A percentile compares a stretch with the other conserved stretches of the same genome.
Evolutionary conservation across 306 rosid species (phyloP).

Genomic region (Lithocarpus polystachyus): DNA sequence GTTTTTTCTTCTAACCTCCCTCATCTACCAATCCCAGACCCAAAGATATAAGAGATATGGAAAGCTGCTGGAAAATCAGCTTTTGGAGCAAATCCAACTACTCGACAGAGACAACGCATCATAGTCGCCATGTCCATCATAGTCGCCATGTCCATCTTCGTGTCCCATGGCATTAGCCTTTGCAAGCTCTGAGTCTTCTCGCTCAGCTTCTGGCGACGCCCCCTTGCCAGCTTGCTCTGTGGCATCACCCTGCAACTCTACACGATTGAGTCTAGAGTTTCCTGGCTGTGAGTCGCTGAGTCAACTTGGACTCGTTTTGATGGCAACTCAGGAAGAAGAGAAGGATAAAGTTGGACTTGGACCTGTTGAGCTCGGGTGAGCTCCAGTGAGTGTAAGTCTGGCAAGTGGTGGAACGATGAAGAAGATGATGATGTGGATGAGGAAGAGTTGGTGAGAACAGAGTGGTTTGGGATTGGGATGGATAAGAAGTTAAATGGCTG

Average conservation of each 20-base stretch:
- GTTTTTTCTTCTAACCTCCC: no score
- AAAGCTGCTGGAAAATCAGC: no score
- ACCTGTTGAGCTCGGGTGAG: neutral
- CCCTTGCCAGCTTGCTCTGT: constrained; percentile 49
- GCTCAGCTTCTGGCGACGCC: constrained; percentile 64
- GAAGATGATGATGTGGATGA: neutral
- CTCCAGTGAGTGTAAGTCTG: constrained; percentile 44
- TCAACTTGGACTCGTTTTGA: constrained; percentile 32
- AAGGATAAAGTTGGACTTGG: neutral
- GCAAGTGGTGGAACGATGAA: constrained; percentile 34
- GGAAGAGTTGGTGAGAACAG: neutral
- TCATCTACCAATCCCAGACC: no score
- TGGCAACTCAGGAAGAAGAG: neutral
- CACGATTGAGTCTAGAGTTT: constrained; percentile 16
- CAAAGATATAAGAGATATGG: no score
- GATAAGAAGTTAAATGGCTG: no score
- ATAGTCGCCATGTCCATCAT: constrained; percentile 82
- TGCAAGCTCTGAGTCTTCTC: constrained; percentile 80
- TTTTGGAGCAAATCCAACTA: no score
- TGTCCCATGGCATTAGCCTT: constrained; percentile 74
- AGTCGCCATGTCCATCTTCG: constrained; percentile 50
- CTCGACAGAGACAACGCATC: no score
- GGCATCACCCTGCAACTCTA: constrained; percentile 25
- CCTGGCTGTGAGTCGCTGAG: neutral
- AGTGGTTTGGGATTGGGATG: no score